Base-by-base conservation (phyloP, 495 filamentous ascomycete genomes). In the Annulohypoxylon moriforme region DNA sequence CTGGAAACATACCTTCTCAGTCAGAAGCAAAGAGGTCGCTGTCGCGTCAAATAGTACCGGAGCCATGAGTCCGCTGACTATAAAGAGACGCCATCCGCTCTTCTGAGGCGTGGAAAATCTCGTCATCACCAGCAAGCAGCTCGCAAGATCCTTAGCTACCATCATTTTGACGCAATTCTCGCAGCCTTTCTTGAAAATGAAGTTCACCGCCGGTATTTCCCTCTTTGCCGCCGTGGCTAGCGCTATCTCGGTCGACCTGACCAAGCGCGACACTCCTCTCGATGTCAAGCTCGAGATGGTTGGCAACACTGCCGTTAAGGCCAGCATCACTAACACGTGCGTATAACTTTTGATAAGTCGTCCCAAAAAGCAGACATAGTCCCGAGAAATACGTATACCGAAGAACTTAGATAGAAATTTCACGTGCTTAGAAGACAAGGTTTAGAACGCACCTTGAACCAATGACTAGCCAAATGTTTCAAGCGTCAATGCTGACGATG, bases 281-380 rank as follows among this genome's bases (percentile, higher is more conserved):
- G 75, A 80, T 60, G 84, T 90, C 57, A 83, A 83, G 50, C 80
- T 90, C 60, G 80, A 82, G 57, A 82, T 85, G 64, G 80, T 83
- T 29, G 81, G 82, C 64, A 87, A 88, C 74, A 86, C 85, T 47
- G 83, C 81, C 34, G 84, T 91, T 71, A 88, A 89, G 76, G 87
- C 88, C 4, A 81, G 83, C 24, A 83, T 91, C 57, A 89, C 84
- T 57, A 91, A 92, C 80, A 85, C 79, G 71, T 69, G 33, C 2
- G 71, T 70, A 46, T 16, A 52, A 36, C 16, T 14, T n/a, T 34
- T 3, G n/a, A 9, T 4, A 11, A 0, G 27, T 2, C 20, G 16
- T 1, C 11, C 7, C 24, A 31, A 1, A 53, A 14, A 31, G 1
- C n/a, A 20, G 6, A 6, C 20, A n/a, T 18, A 20, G 16, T 20